A percentile compares a stretch with the other conserved stretches of the same genome.
Evolutionary conservation across 768 basidiomycete genomes (phyloP).

Genomic region (Auriscalpium microsporum): DNA sequence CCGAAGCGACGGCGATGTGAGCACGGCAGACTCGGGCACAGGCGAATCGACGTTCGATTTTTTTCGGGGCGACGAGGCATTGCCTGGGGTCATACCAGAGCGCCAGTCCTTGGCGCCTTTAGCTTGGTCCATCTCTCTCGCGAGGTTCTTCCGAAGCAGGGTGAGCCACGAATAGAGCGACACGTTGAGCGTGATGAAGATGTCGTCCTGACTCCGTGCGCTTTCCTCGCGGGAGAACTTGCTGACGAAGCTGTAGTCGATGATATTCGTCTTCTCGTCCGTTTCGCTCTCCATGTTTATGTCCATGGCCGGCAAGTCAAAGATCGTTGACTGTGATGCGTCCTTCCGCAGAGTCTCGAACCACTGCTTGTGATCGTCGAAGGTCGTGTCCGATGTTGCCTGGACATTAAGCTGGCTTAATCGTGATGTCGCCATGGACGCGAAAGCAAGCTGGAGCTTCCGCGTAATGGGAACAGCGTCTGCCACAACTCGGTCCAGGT

Average conservation of each 20-base stretch:
- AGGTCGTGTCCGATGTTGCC: conserved; percentile 28
- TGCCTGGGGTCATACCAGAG: background rate
- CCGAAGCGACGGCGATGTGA: background rate
- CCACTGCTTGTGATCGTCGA: conserved; percentile 42
- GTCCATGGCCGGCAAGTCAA: conserved; percentile 73
- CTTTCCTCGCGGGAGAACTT: conserved; percentile 48
- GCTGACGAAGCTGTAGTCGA: conserved; percentile 68
- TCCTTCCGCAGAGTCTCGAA: conserved; percentile 50
- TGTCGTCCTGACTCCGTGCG: conserved; percentile 53
- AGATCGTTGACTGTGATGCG: conserved; percentile 64
- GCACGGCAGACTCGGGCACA: background rate
- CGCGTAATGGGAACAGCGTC: conserved; percentile 44
- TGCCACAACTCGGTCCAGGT: conserved; percentile 54
- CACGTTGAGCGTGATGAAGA: conserved; percentile 81
- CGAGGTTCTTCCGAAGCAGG: conserved; percentile 62
- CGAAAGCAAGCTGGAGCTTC: conserved; percentile 64
- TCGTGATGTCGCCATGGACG: conserved; percentile 68
- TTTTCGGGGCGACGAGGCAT: conserved; percentile 14
- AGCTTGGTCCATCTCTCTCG: conserved; percentile 71
- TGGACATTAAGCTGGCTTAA: conserved; percentile 51
- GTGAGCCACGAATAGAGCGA: conserved; percentile 78
- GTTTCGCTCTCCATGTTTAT: conserved; percentile 77
- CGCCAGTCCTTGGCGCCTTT: conserved; percentile 50
- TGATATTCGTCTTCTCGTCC: conserved; percentile 31
- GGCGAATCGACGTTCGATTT: background rate